Evolutionary conservation across 2,329 filamentous ascomycete species (phyloP), one percentile per base, ranked within the genome.

Genomic region (Botryotinia calthae): DNA sequence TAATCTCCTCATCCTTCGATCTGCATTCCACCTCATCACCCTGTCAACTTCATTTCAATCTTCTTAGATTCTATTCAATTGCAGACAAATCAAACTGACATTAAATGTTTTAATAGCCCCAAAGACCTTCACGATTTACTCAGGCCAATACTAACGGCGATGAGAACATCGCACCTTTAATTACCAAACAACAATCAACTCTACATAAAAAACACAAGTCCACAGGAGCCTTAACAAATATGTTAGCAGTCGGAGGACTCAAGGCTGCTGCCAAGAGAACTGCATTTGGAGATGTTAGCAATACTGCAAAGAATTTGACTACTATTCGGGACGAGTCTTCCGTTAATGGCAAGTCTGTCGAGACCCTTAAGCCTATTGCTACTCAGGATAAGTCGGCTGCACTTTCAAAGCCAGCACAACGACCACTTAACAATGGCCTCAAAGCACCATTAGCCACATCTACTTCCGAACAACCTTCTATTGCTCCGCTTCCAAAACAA

Each of bases 191-290:
- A 81, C 84, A 87, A 69, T 67, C 70, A 66, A 72, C 71, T 70
- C 84, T 94, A 75, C 93, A 97, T 78, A 90, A 94, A 78, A 91
- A 92, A 75, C 91, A 94, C 84, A 97, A 97, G 83, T 97, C 94
- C 14, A 90, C 89, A 82, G 82, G 91, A 83, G 82, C 87, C 86
- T 77, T 93, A 83, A 78, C 84, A 80, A 77, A 76, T 64, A 85
- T 85, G 77, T 81, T 86, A 74, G 84, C 86, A 75, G 86, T 85
- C 8, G 86, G 84, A 73, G 86, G 85, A 56, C 82, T 90, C 76
- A 93, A 91, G 82, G 86, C 86, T 71, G 86, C 88, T 73, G 86
- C 90, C 72, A 96, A 95, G 84, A 90, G 94, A 77, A 90, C 90
- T 75, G 93, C 90, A 20, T 94, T 97, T 82, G 92, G 89, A 67